A percentile compares a stretch with the other conserved stretches of the same genome.
Conservation (phyloP, 345 rosid genomes). For the Ricinus communis region DNA sequence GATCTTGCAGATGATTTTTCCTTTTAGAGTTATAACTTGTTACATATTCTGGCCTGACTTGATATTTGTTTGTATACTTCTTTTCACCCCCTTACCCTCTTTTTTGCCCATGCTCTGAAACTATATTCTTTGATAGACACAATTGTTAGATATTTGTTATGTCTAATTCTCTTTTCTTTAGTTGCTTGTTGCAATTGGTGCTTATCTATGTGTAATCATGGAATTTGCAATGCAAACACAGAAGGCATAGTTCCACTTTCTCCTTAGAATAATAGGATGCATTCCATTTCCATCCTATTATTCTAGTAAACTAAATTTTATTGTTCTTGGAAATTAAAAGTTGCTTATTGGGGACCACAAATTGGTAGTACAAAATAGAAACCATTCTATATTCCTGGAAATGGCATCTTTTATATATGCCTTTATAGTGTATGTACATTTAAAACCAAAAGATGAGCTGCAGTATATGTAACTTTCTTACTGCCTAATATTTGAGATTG, state of each 20-base stretch:
- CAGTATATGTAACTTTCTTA: neutral
- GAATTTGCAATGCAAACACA: neutral
- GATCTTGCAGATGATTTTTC: conserved; percentile 16
- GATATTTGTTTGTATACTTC: neutral
- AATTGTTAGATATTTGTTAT: neutral
- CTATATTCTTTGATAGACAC: neutral
- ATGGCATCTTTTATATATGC: neutral
- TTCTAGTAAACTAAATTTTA: neutral
- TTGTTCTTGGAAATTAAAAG: neutral
- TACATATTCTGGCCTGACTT: neutral
- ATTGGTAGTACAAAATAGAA: too few species aligned
- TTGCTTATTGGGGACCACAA: neutral
- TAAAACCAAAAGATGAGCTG: neutral
- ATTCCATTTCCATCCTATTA: neutral
- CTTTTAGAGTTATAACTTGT: conserved; percentile 4
- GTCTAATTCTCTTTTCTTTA: neutral
- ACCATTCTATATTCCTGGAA: too few species aligned
- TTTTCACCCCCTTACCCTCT: neutral
- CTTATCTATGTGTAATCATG: neutral
- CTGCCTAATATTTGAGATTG: neutral
- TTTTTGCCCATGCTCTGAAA: neutral
- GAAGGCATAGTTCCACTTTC: neutral
- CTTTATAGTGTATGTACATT: neutral
- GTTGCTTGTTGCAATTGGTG: neutral
- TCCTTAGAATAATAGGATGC: neutral